These are phyloP conservation scores for Penicillium waksmanii DNA, from an alignment of 495 filamentous ascomycete genomes.

Conservation along the genomic window DNA sequence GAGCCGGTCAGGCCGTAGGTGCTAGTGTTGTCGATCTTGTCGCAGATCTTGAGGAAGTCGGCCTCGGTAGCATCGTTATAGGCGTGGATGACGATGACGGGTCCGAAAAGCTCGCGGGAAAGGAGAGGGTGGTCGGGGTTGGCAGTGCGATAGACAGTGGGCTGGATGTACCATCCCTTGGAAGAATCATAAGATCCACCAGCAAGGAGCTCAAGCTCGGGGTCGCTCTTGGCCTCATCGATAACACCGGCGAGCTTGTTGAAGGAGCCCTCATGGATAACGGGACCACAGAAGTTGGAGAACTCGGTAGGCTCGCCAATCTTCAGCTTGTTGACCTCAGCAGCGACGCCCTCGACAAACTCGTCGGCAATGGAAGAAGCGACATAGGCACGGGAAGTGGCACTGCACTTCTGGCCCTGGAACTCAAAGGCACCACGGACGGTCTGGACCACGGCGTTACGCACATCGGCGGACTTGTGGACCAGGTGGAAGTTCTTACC, in stretches of 20 bases:
- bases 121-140: constrained; percentile 67
- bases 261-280: constrained; percentile 60
- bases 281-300: constrained; percentile 61
- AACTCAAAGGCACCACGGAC: constrained; percentile 85
- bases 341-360: constrained; percentile 64
- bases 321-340: constrained; percentile 67
- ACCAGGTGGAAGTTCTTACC: constrained; percentile 90
- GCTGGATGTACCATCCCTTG: constrained; percentile 68
- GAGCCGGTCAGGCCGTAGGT: constrained; percentile 81
- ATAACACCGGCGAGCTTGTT: constrained; percentile 58
- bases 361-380: constrained; percentile 69
- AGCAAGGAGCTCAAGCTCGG: constrained; percentile 61
- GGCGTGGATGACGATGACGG: constrained; percentile 61
- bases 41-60: constrained; percentile 54
- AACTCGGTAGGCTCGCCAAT: constrained; percentile 72
- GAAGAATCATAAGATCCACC: constrained; percentile 63
- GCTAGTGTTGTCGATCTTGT: constrained; percentile 65
- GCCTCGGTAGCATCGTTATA: constrained; percentile 59
- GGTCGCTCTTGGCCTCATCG: constrained; percentile 64
- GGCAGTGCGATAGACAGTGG: constrained; percentile 67
- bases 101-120: constrained; percentile 66
- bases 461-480: constrained; percentile 72
- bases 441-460: constrained; percentile 76
- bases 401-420: constrained; percentile 87
- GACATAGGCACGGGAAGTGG: constrained; percentile 76